Base-by-base conservation (phyloP, 176 grass and related monocot genomes). In the Phoenix dactylifera region DNA sequence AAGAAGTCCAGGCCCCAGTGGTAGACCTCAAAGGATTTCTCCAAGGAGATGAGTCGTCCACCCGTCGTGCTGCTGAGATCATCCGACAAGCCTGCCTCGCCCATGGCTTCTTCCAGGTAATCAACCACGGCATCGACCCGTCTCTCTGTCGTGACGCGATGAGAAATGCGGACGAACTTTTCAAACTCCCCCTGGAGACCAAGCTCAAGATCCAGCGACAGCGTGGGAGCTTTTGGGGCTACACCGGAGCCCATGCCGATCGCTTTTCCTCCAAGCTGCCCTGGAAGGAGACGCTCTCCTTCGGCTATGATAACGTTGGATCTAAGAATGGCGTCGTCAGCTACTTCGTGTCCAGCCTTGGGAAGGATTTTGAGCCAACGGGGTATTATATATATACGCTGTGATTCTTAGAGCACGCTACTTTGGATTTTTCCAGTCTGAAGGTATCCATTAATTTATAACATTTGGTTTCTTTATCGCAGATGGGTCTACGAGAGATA, bases 221-320 rank as follows among this genome's bases (percentile, higher is more conserved):
- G 19, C 71, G 77, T 23, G 82, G 77, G 2, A 64, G 49, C 67
- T 26, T 89, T 29, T 49, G 55, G 68, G 86, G 90, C 17, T 95
- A 78, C 63, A 55, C 90, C 14, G 49, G 70, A 12, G 86, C 82
- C 5, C 90, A 95, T 71, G 52, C 64, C 1, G 76, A 89, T 51
- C 86, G 90, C 19, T 95, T 95, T 59, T 28, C 71, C 16, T 52
- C 57, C 39, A 83, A 84, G 22, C 77, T 95, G 1, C 90, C 90
- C 0, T 95, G 90, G 90, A 95, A 95, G 82, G 90, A 86, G 64
- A 83, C 81, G 17, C 69, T 95, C 20, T 89, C 90, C 52, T 89
- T 95, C n/a, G 56, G 48, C 18, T 73, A 14, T 44, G 35, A 44
- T 14, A 10, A 14, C 10, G 35, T 44, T 44, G 35, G 2, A 44